Percentiles rank a stretch among this genome's conserved stretches.
Evolutionary conservation across 257 asterid species (phyloP).

Genomic region (Thymus quinquecostatus): DNA sequence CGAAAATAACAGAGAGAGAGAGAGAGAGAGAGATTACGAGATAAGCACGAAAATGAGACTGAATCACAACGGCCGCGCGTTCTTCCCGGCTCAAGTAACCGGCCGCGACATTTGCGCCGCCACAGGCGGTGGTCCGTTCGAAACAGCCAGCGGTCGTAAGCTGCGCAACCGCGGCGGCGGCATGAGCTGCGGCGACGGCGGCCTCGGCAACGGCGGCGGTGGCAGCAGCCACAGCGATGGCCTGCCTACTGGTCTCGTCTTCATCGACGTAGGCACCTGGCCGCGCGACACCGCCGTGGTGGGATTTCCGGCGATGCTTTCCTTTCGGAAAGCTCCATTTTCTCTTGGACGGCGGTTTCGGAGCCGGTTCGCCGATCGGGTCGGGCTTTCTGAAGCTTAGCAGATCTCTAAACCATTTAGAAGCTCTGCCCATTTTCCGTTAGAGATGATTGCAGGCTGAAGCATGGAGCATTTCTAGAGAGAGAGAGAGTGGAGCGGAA

Average conservation of each 20-base stretch:
- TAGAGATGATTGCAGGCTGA: slow-evolving; percentile 17
- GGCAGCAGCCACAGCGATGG: slow-evolving; percentile 65
- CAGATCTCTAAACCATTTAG: slow-evolving; percentile 72
- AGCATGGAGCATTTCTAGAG: slow-evolving; percentile 14
- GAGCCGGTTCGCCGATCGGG: slow-evolving; percentile 23
- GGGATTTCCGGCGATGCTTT: slow-evolving; percentile 27
- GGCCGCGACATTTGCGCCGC: neutral
- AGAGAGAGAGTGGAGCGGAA: slow-evolving; percentile 24
- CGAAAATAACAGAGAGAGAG: too few relatives aligned
- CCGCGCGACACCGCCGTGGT: neutral
- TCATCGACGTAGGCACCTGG: slow-evolving; percentile 27
- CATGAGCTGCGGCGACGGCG: slow-evolving; percentile 71
- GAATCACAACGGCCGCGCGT: slow-evolving; percentile 57
- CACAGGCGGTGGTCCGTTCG: slow-evolving; percentile 3
- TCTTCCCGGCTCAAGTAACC: slow-evolving; percentile 28
- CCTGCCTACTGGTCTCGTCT: slow-evolving; percentile 48
- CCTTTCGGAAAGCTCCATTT: slow-evolving; percentile 65
- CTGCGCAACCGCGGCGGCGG: slow-evolving; percentile 72
- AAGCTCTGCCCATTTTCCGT: slow-evolving; percentile 64
- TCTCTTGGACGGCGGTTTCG: slow-evolving; percentile 45
- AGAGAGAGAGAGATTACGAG: slow-evolving; percentile 35
- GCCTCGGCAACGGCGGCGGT: slow-evolving; percentile 69
- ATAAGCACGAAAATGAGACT: slow-evolving; percentile 57
- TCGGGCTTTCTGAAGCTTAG: slow-evolving; percentile 57
- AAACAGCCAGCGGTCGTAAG: slow-evolving; percentile 36